Evolutionary conservation across 2,329 filamentous ascomycete species (phyloP).

Genomic region (Cladosporium oxysporum): DNA sequence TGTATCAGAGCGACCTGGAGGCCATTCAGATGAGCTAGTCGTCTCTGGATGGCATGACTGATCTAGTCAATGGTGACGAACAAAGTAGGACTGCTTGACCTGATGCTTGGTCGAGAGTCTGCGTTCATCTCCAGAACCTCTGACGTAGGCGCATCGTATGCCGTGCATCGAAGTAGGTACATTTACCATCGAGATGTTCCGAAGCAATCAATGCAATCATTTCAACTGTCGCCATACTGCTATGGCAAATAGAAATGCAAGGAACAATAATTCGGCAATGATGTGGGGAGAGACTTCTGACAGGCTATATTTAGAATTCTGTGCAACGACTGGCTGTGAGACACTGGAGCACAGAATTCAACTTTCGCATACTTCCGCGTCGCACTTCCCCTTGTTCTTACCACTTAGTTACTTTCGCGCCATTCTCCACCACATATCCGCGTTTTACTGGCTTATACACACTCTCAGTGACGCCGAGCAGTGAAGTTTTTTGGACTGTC

Average conservation of each 20-base stretch:
- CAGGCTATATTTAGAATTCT: background rate
- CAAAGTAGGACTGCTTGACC: background rate
- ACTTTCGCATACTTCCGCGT: background rate
- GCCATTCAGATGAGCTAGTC: background rate
- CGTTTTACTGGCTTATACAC: background rate
- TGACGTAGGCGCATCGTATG: background rate
- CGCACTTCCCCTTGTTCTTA: too few relatives aligned
- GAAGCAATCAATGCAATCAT: background rate
- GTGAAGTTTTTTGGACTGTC: background rate
- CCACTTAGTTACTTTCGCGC: background rate
- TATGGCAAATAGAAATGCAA: background rate
- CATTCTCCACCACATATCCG: background rate
- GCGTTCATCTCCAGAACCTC: background rate
- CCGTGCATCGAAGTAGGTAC: background rate
- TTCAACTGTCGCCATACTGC: background rate
- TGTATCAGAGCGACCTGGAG: background rate
- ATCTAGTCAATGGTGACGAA: background rate
- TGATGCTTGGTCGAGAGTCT: background rate
- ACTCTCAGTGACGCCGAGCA: background rate
- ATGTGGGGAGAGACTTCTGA: background rate
- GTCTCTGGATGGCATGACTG: background rate
- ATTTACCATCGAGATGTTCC: too few relatives aligned
- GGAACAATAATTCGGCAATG: background rate
- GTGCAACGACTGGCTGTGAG: background rate
- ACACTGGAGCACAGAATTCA: too few relatives aligned